Base-by-base conservation (phyloP, 1,284 basidiomycete species). In the Puccinia coronata region DNA sequence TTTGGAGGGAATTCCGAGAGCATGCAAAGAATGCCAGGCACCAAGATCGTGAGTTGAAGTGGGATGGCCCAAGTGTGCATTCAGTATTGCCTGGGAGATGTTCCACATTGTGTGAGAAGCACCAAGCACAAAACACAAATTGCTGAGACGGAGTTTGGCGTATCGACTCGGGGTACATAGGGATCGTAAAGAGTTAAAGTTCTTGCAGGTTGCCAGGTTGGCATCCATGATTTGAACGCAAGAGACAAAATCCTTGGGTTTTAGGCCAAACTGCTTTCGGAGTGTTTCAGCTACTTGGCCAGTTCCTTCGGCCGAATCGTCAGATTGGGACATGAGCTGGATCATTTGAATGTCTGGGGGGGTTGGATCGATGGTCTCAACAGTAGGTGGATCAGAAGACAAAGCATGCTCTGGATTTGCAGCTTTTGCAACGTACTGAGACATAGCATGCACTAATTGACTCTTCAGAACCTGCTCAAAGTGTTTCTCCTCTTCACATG, bases 281-380 rank as follows among this genome's bases (percentile, higher is more conserved):
- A 72, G 4, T 31, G 5, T n/a, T 5, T 53, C 51, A 1, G 57
- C 11, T 18, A 73, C 51, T 31, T 73, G 25, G 2, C 71, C 51
- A 39, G 39, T 57, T 6, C 71, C 71, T 12, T 55, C 55, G 14
- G 71, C 71, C 1, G 25, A 31, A 34, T 73, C 55, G 28, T 73
- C 71, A 25, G 71, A 73, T 18, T 25, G 18, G 12, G 41, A 36
- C 71, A 73, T 73, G 2, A 73, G n/a, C 47, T 73, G 36, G 2
- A 73, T n/a, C 71, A 73, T 73, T 4, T 57, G 31, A 5, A 57
- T 74, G 18, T 18, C 11, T 5, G 72, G 72, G 18, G 34, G 8
- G 14, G 23, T 28, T 3, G 18, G 20, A 20, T 34, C n/a, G n/a
- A 74, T 74, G 31, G 16, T 51, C 16, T 73, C 51, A 39, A 73